Conservation (phyloP, 345 rosid species). For the Populus deltoides region DNA sequence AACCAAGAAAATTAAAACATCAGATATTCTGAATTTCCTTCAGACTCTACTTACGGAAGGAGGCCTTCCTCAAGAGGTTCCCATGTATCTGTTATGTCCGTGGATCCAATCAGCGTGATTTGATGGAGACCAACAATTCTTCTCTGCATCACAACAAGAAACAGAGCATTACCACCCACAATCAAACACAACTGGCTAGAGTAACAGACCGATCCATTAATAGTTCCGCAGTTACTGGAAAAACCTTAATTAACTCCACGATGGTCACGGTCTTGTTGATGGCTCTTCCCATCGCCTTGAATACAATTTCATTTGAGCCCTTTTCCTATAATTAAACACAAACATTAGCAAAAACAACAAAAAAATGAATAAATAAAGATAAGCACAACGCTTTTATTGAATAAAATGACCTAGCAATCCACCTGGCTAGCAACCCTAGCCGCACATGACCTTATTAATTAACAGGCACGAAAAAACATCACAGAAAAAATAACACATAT, state of each 20-base stretch:
- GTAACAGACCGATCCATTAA: not conserved
- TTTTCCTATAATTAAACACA: conserved; percentile 50
- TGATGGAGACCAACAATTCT: conserved; percentile 94
- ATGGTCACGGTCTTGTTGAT: conserved; percentile 91
- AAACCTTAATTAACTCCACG: conserved; percentile 88
- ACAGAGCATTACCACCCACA: not conserved
- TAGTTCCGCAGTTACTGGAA: not conserved
- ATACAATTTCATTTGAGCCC: conserved; percentile 65
- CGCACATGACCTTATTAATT: no score
- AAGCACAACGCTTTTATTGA: not conserved
- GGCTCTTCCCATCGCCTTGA: conserved; percentile 99
- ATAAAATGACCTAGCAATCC: not conserved
- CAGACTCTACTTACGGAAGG: conserved; percentile 56
- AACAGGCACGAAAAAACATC: not conserved
- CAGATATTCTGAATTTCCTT: not conserved
- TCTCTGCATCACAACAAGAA: conserved; percentile 51
- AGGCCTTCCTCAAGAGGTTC: conserved; percentile 98
- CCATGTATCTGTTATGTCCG: conserved; percentile 88
- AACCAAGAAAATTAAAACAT: not conserved
- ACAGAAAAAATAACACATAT: not conserved
- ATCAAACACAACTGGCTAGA: not conserved
- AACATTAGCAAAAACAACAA: not conserved
- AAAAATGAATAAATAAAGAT: not conserved
- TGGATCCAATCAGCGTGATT: conserved; percentile 80
- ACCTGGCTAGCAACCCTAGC: not conserved